Evolutionary conservation across 352 stramenopile species (phyloP), one percentile per base, ranked within the genome.

Genomic region (Phytophthora hybrid): DNA sequence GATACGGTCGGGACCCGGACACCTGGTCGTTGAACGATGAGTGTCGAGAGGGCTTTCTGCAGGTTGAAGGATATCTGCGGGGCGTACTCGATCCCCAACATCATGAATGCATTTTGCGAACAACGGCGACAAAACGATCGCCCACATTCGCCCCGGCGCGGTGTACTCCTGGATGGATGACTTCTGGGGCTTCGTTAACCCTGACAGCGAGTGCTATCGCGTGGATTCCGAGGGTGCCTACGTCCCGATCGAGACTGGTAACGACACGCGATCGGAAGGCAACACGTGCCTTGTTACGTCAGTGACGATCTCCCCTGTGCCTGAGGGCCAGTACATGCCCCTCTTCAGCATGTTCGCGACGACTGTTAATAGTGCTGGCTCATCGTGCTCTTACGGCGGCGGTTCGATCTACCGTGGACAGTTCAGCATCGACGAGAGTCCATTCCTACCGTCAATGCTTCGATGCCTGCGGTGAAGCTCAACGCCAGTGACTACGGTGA

Each of bases 271-370:
- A 31, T 69, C 69, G 13, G 63, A 66, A 13, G 73, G 77, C 49
- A 59, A 66, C 21, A 80, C 80, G 19, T 91, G 84, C 44, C 66
- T 74, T 29, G 1, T 54, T 55, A 54, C 71, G 8, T 74, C 68
- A 0, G 59, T 49, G 41, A 49, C 41, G 41, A 60, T 81, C 2
- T 82, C 85, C 11, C 82, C 84, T 37, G 81, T 92, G 4, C 80
- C 86, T 1, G 53, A 79, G 19, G 66, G 78, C 26, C 74, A 79
- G 59, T 93, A 85, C 80, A 92, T 91, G 80, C 89, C 81, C 23
- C 79, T 92, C 59, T 93, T 93, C 65, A 85, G 82, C 56, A 92
- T 93, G 74, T 93, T 93, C 60, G 72, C 82, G 5, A 88, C 71
- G 11, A 84, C 87, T 16, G n/a, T n/a, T n/a, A n/a, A n/a, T n/a